Evolutionary conservation across 176 grass and related monocot species (phyloP).

Genomic region (Eragrostis nindensis): DNA sequence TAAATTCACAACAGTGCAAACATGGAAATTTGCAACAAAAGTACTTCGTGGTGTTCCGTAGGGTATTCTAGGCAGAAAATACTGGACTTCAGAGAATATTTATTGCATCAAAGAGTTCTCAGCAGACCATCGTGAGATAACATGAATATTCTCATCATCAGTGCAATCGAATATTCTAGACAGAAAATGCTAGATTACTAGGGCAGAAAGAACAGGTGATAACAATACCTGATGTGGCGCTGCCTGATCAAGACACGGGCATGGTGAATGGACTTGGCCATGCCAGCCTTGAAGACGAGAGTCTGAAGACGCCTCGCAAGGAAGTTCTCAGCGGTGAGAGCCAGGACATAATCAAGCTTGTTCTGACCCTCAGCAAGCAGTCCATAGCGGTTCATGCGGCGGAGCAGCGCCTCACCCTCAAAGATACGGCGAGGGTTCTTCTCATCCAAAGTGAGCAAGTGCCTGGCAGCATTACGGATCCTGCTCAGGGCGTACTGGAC

Average conservation of each 20-base stretch:
- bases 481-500: slow-evolving; percentile 73
- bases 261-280: slow-evolving; percentile 82
- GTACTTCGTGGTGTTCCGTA: neutral
- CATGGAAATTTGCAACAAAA: neutral
- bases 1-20: neutral
- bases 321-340: slow-evolving; percentile 78
- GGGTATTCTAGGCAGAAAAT: neutral
- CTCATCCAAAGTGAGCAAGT: slow-evolving; percentile 75
- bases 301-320: slow-evolving; percentile 72
- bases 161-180: no score
- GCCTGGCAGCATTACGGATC: slow-evolving; percentile 76
- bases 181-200: neutral
- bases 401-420: slow-evolving; percentile 75
- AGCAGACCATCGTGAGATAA: slow-evolving; percentile 36
- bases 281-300: slow-evolving; percentile 81
- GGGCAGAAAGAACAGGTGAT: neutral
- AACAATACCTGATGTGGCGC: slow-evolving; percentile 65
- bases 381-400: slow-evolving; percentile 74
- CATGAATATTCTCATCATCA: slow-evolving; percentile 43
- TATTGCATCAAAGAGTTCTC: slow-evolving; percentile 34
- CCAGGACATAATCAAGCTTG: slow-evolving; percentile 82
- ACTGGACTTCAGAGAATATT: slow-evolving; percentile 16
- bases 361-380: slow-evolving; percentile 74
- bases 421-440: slow-evolving; percentile 82
- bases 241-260: slow-evolving; percentile 76